These are phyloP conservation scores for Solanum gracilifrons DNA, from an alignment of 257 asterid genomes.

Conservation along the genomic window DNA sequence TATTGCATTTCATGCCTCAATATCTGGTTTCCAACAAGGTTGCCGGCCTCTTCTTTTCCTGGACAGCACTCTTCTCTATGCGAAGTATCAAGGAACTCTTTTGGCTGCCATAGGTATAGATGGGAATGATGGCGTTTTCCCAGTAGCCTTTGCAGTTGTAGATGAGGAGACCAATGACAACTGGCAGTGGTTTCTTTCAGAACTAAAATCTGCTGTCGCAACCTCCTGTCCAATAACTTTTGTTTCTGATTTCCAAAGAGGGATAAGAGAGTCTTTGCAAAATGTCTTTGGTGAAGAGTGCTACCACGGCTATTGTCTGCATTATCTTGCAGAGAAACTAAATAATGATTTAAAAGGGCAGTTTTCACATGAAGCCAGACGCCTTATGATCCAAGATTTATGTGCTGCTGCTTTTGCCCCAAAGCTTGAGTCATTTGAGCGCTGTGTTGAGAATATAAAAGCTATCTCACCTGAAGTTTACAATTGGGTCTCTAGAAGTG, in stretches of 20 bases:
- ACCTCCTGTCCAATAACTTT: slow-evolving; percentile 64
- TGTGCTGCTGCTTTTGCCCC: slow-evolving; percentile 84
- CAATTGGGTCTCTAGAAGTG: slow-evolving; percentile 72
- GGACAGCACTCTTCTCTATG: slow-evolving; percentile 85
- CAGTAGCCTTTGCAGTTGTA: slow-evolving; percentile 89
- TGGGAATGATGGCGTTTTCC: slow-evolving; percentile 85
- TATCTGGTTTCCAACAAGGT: slow-evolving; percentile 66
- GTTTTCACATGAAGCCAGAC: slow-evolving; percentile 96
- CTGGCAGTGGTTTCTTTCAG: slow-evolving; percentile 93
- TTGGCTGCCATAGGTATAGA: slow-evolving; percentile 91
- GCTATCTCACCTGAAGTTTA: slow-evolving; percentile 95
- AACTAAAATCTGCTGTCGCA: slow-evolving; percentile 67
- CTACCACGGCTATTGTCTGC: slow-evolving; percentile 82
- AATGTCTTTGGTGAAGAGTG: slow-evolving; percentile 74
- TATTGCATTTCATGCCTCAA: slow-evolving; percentile 84
- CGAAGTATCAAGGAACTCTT: slow-evolving; percentile 87
- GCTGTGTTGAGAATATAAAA: slow-evolving; percentile 64
- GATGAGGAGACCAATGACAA: slow-evolving; percentile 87
- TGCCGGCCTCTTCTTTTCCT: slow-evolving; percentile 92
- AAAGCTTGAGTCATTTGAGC: slow-evolving; percentile 56
- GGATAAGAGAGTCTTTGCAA: slow-evolving; percentile 57
- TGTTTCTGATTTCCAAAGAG: slow-evolving; percentile 88
- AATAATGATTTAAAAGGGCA: slow-evolving; percentile 89
- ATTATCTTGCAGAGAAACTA: slow-evolving; percentile 87
- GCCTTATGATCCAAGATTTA: slow-evolving; percentile 90